A percentile compares a stretch with the other conserved stretches of the same genome.
These are phyloP conservation scores for Quercus parvula DNA, from an alignment of 306 rosid genomes.

Conservation along the genomic window DNA sequence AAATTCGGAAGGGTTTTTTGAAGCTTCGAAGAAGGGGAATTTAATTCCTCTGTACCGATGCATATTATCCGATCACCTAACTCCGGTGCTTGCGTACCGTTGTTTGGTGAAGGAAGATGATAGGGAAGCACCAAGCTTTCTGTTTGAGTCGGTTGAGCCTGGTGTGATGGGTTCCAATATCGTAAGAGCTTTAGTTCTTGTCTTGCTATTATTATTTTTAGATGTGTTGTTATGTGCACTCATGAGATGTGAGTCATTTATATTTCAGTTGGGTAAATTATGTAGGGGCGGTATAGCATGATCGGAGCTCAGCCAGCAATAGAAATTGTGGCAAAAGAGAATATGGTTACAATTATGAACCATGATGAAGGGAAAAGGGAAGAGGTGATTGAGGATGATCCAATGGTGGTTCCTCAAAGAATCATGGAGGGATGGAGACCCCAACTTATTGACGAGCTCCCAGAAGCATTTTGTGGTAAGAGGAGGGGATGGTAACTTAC, in stretches of 20 bases:
- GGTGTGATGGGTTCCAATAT: slow-evolving; percentile 60
- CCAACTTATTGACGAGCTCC: slow-evolving; percentile 81
- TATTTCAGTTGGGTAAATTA: slow-evolving; percentile 2
- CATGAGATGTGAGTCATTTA: background rate
- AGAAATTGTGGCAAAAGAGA: slow-evolving; percentile 92
- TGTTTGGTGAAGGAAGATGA: slow-evolving; percentile 96
- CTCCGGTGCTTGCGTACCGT: slow-evolving; percentile 95
- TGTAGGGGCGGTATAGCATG: slow-evolving; percentile 85
- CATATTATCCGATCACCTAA: slow-evolving; percentile 88
- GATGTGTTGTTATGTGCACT: background rate
- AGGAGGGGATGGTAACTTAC: background rate
- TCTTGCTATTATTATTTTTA: background rate
- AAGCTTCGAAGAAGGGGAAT: slow-evolving; percentile 84
- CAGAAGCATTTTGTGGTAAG: slow-evolving; percentile 93
- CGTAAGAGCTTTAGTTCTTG: slow-evolving; percentile 33
- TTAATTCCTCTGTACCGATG: slow-evolving; percentile 69
- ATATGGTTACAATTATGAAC: slow-evolving; percentile 79
- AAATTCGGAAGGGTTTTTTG: slow-evolving; percentile 55
- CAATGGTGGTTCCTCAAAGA: slow-evolving; percentile 73
- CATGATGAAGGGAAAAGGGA: slow-evolving; percentile 62
- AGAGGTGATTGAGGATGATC: slow-evolving; percentile 78
- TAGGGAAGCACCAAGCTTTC: slow-evolving; percentile 94
- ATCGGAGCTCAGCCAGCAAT: slow-evolving; percentile 92
- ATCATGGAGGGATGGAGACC: slow-evolving; percentile 82
- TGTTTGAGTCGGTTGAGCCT: slow-evolving; percentile 86